Base-by-base conservation (phyloP, 306 rosid species). In the Vigna hirtella region DNA sequence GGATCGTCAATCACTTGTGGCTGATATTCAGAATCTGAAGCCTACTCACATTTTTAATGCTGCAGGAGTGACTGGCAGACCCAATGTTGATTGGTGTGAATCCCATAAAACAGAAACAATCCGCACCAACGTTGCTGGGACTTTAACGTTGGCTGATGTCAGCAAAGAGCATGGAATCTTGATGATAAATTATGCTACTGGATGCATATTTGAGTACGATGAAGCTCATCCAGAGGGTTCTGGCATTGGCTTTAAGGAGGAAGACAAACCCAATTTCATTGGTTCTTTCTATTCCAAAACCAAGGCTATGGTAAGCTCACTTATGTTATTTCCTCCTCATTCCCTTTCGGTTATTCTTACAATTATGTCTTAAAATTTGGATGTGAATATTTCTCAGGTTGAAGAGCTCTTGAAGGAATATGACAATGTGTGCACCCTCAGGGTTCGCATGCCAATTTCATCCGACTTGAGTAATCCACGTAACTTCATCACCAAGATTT, bases 211-310 rank as follows among this genome's bases (percentile, higher is more conserved):
- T 75, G 98, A 93, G 87, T 93, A 93, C 68, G 91, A 93, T 52
- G 77, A 87, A 65, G 88, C 86, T 63, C 98, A 93, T 86, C 94
- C 91, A n/a, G 89, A 89, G 76, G 90, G 91, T 58, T 93, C 98
- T 22, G 93, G 98, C 83, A 91, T 91, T 57, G 98, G 98, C 28
- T 93, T 84, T 82, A 93, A 67, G 83, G 98, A 93, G 82, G 98
- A 93, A 83, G 98, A 93, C 82, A 91, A 34, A 2, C 98, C 98
- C 63, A 93, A 91, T 66, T 93, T 93, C 83, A 65, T 26, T 1
- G 98, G 98, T 77, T 93, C 97, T 57, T 93, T 86, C 91, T 93
- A 93, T 80, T 93, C 97, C 53, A 93, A 93, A 85, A 93, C 98
- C 48, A 93, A 93, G 81, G 96, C 98, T 53, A 91, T 93, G 97